These are phyloP conservation scores for Gremmenia infestans DNA, from an alignment of 2,329 filamentous ascomycete species.

Conservation along the genomic window DNA sequence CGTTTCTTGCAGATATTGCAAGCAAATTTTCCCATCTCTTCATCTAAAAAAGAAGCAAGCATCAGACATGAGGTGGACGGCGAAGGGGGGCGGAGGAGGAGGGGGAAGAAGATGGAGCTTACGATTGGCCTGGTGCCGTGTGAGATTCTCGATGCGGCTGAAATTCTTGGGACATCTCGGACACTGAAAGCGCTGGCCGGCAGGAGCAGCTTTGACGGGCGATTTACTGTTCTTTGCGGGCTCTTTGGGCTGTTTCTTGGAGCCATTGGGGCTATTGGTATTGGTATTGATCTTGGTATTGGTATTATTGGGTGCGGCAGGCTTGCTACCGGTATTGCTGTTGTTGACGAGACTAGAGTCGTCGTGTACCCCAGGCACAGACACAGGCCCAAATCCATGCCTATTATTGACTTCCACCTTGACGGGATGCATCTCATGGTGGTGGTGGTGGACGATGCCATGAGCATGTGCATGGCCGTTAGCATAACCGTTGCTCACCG, in stretches of 20 bases:
- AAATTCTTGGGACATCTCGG: conserved; percentile 28
- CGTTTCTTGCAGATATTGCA: conserved; percentile 26
- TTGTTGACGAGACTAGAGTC: too few species aligned
- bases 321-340: too few species aligned
- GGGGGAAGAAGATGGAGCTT: conserved; percentile 6
- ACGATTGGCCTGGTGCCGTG: conserved; percentile 30
- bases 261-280: not conserved
- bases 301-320: not conserved
- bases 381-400: too few species aligned
- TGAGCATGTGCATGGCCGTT: too few species aligned
- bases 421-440: too few species aligned
- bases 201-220: not conserved
- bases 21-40: conserved; percentile 27
- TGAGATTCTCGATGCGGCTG: conserved; percentile 29
- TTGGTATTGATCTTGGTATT: not conserved
- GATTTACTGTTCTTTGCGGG: conserved; percentile 10
- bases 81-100: not conserved
- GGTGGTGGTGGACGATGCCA: too few species aligned
- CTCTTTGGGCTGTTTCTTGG: conserved; percentile 8
- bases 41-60: conserved; percentile 14
- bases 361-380: too few species aligned
- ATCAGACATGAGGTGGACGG: not conserved
- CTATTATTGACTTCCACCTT: too few species aligned
- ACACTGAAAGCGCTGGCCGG: conserved; percentile 24
- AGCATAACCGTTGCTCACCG: too few species aligned